Evolutionary conservation across 169 alveolate species (phyloP), one percentile per base, ranked within the genome.

Genomic region (Eimeria nieschulzi): DNA sequence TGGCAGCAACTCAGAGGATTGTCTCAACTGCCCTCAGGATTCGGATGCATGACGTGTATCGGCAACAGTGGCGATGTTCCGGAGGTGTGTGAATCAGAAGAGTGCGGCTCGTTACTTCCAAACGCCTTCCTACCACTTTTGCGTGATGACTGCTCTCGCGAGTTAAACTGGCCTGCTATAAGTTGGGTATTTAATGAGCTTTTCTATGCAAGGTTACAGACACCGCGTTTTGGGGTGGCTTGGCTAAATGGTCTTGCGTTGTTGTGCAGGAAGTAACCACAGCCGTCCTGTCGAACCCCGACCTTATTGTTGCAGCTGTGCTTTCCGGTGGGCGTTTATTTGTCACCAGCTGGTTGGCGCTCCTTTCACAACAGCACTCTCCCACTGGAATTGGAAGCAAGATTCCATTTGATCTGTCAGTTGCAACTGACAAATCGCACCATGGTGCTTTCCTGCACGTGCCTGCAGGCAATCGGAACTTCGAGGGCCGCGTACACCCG

Each of bases 41-140:
- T 96, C 96, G 99, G 99, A 0, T 98, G 99, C 96, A 98, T 98
- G 99, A 98, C 99, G 10, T 98, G 99, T 94, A 98, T 98, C 80
- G 99, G 99, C 25, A 98, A 98, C 96, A 95, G 98, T 83, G 99
- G 99, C 25, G 98, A 97, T 73, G 63, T 82, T 3, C 83, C 88
- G 56, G 83, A 79, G 87, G 87, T 79, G 33, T 66, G 87, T 56
- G 13, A 3, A 19, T 39, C 26, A 46, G 23, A 1, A n/a, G 15
- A 33, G 63, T 26, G 12, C 21, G 6, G 17, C 17, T 15, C 17
- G 15, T 15, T 23, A 46, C 21, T 26, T 17, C 25, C 25, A 5
- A 61, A n/a, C 21, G 17, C 25, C 21, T 61, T 61, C 70, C 21
- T n/a, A 61, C 3, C 21, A n/a, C 70, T 15, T 61, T 61, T 61